These are phyloP conservation scores for Warburgia ugandensis DNA, from an alignment of 164 flowering plant genomes.

Conservation along the genomic window DNA sequence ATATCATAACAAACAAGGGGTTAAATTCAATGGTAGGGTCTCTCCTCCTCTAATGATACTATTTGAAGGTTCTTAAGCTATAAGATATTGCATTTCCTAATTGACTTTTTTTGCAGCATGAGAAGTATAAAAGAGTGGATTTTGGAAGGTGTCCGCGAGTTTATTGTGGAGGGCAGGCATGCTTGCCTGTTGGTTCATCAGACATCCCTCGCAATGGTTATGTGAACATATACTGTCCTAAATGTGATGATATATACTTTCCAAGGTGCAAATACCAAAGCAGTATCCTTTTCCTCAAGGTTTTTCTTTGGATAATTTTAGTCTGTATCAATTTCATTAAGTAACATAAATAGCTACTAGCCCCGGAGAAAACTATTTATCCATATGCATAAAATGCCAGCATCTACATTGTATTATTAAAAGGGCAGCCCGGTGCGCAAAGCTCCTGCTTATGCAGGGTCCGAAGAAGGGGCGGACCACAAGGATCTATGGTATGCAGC, in stretches of 20 bases:
- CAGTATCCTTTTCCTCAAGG: constrained; percentile 21
- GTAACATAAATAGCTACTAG: no score
- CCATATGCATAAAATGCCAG: no score
- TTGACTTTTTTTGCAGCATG: constrained; percentile 16
- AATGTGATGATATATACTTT: constrained; percentile 26
- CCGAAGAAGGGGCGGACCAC: no score
- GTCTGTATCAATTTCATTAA: no score
- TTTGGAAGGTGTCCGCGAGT: constrained; percentile 30
- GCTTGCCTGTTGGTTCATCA: constrained; percentile 27
- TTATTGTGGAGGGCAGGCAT: constrained; percentile 26
- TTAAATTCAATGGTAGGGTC: constrained; percentile 60
- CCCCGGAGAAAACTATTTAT: no score
- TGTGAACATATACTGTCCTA: constrained; percentile 27
- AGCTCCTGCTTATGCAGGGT: no score
- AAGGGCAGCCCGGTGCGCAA: no score
- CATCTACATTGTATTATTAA: no score
- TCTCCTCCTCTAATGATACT: not conserved
- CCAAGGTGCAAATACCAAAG: constrained; percentile 30
- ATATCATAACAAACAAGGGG: constrained; percentile 70
- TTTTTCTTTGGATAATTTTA: not conserved
- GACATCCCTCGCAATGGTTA: constrained; percentile 23
- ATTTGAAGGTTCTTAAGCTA: not conserved
- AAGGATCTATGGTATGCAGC: no score
- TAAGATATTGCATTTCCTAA: not conserved
- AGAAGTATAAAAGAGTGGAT: constrained; percentile 25